Evolutionary conservation across 2,329 filamentous ascomycete genomes (phyloP).

Genomic region (Basipetospora chlamydospora): DNA sequence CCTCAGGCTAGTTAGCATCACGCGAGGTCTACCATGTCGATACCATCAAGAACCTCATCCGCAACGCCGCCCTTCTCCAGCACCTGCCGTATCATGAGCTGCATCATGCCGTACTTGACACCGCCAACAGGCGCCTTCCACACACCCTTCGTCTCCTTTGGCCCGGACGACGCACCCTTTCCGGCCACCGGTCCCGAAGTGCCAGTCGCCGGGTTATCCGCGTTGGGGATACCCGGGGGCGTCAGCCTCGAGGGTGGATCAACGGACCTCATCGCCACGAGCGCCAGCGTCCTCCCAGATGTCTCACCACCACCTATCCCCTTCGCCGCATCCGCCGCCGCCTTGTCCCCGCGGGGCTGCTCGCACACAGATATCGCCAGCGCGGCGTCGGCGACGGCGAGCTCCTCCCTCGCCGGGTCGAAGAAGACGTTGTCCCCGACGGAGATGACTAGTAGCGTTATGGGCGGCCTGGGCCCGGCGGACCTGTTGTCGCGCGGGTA

Average conservation of each 20-base stretch:
- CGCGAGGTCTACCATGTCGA: conserved; percentile 60
- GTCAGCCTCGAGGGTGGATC: conserved; percentile 63
- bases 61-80: conserved; percentile 66
- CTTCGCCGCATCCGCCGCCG: no score
- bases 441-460: conserved; percentile 80
- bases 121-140: conserved; percentile 81
- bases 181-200: conserved; percentile 17
- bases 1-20: conserved; percentile 14
- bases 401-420: conserved; percentile 80
- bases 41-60: conserved; percentile 69
- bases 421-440: conserved; percentile 85
- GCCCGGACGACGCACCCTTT: conserved; percentile 26
- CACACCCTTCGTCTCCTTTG: conserved; percentile 41
- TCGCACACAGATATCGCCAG: conserved; percentile 69
- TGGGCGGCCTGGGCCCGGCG: conserved; percentile 47
- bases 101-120: conserved; percentile 58
- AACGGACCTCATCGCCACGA: conserved; percentile 57
- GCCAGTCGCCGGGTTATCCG: conserved; percentile 41
- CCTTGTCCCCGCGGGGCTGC: conserved; percentile 11
- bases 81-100: conserved; percentile 61
- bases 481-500: conserved; percentile 42
- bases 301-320: no score
- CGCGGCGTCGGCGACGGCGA: conserved; percentile 81
- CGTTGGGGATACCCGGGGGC: conserved; percentile 53
- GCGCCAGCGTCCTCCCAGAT: conserved; percentile 38